Conservation (phyloP, 495 filamentous ascomycete species). For the Daldinia concentrica region DNA sequence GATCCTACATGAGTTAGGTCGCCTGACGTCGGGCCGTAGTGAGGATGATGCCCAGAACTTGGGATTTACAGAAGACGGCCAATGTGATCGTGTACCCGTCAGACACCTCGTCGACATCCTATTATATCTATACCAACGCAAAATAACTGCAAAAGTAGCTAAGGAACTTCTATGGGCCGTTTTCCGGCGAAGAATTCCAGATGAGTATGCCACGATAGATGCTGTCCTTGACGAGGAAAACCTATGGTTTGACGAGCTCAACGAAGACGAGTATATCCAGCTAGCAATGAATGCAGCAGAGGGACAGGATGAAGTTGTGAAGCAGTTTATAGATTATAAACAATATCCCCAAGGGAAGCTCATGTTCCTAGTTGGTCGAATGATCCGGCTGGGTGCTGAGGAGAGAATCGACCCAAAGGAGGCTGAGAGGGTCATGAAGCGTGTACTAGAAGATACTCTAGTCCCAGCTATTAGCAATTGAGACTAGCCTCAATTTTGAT, state of each 20-base stretch:
- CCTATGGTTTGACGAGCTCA: slow-evolving; percentile 71
- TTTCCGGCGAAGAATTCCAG: slow-evolving; percentile 53
- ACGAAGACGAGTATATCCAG: slow-evolving; percentile 65
- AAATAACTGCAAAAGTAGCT: slow-evolving; percentile 79
- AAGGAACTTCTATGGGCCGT: slow-evolving; percentile 75
- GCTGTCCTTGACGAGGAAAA: slow-evolving; percentile 71
- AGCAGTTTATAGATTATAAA: slow-evolving; percentile 73
- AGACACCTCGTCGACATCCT: slow-evolving; percentile 73
- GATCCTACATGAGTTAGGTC: slow-evolving; percentile 90
- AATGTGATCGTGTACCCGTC: slow-evolving; percentile 63
- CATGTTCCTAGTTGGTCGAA: slow-evolving; percentile 88
- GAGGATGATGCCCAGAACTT: slow-evolving; percentile 50
- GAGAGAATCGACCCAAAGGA: slow-evolving; percentile 79
- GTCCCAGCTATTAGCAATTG: slow-evolving; percentile 19
- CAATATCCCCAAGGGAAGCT: slow-evolving; percentile 72
- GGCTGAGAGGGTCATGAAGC: slow-evolving; percentile 72
- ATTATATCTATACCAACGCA: slow-evolving; percentile 65
- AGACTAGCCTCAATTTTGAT: slow-evolving; percentile 12
- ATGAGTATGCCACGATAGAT: slow-evolving; percentile 61
- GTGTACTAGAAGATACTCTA: slow-evolving; percentile 57
- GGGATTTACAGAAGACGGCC: slow-evolving; percentile 52
- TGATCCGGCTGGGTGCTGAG: slow-evolving; percentile 81
- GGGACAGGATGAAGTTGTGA: slow-evolving; percentile 67
- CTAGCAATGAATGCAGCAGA: slow-evolving; percentile 63
- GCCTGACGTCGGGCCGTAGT: slow-evolving; percentile 59